Base-by-base conservation (phyloP, 768 basidiomycete species). In the Tylopilus balloui region DNA sequence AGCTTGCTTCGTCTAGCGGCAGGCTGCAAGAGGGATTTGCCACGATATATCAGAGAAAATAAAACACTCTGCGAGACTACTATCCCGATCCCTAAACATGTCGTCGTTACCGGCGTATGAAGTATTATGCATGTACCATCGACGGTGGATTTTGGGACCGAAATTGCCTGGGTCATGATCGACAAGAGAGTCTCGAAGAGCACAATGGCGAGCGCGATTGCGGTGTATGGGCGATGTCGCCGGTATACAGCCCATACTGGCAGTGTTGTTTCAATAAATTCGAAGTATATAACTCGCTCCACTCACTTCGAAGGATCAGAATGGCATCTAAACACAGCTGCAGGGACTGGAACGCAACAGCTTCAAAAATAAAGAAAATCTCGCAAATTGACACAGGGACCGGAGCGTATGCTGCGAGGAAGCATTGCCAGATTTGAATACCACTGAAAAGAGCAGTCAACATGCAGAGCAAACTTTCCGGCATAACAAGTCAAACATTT, bases 271-370 rank as follows among this genome's bases (percentile, higher is more conserved):
- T 54, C 38, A 48, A 25, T 21, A 25, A n/a, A 25, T 41, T 9
- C 3, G n/a, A 35, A 23, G 15, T 3, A 17, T 13, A 36, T 1
- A 20, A n/a, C 23, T 45, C 14, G 28, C 23, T 28, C 6, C 6
- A 54, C 61, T 48, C 39, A 61, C 60, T 57, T 41, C 48, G 55
- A 48, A 61, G 52, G 19, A 61, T 17, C 6, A 61, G 28, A 12
- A 63, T 32, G 6, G 28, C 23, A 27, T 63, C 44, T 1, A 61
- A 34, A 21, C 40, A 48, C n/a, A 63, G 2, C 17, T 57, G 43
- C 39, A 61, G 31, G 20, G 49, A n/a, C 20, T 49, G 54, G 25
- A 46, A 63, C 1, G 44, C 19, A 14, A 34, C 6, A 6, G 21
- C 36, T 47, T 42, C 48, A 20, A 42, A 34, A 28, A 21, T 3